Evolutionary conservation across 2,329 filamentous ascomycete species (phyloP), one percentile per base, ranked within the genome.

Genomic region (Sclerotinia trifoliorum): DNA sequence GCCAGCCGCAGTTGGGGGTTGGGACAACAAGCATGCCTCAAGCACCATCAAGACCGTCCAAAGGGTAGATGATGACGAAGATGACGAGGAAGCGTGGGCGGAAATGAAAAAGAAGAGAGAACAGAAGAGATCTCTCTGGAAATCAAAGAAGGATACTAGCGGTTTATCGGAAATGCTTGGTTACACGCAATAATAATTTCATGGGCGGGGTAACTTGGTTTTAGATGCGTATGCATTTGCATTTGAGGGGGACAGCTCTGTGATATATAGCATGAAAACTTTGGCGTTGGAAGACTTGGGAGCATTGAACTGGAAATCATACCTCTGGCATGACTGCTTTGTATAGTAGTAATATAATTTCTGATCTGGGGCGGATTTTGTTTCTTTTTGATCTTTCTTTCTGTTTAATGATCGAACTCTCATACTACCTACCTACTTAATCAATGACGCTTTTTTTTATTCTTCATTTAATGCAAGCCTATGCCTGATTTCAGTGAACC

Each of bases 91-190:
- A 65, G 88, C 86, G 21, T 91, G 88, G 88, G 87, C 86, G 70
- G 86, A 87, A 42, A 89, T 91, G 87, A 87, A 86, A 75, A 86
- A 86, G 67, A 90, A 90, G 80, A 82, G 87, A 68, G 87, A 90
- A 68, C 86, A 89, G 81, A 90, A 89, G 80, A 85, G 84, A 75
- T 86, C 85, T n/a, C 72, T 85, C 48, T 90, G 88, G 88, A 85
- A 82, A 77, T 81, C 81, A 55, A 90, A 88, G 80, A 89, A 88
- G 69, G 75, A 76, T 54, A 66, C 71, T 55, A 75, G 73, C 70
- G 76, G 75, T 32, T 60, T 78, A 35, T 73, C 75, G 66, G 76
- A 77, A 61, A 75, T 78, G 71, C 69, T 77, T 52, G 72, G 71
- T 39, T 77, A 70, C 56, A 68, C 71, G 19, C 69, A 72, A 65